Conservation (phyloP, 306 rosid species). For the Vicia villosa region DNA sequence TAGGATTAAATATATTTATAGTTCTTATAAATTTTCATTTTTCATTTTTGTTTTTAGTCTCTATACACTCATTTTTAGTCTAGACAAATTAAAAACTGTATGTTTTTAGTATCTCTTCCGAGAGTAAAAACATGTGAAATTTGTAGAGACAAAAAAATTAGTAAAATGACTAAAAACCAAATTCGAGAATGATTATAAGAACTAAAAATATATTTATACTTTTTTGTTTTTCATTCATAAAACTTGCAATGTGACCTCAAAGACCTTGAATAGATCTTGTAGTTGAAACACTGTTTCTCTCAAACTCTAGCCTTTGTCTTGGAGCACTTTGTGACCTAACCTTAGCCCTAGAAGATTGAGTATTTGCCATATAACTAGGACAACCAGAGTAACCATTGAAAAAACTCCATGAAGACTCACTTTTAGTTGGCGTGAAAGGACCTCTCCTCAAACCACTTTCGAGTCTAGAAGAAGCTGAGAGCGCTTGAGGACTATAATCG, state of each 20-base stretch:
- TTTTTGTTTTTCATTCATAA: neutral
- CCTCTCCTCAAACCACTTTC: slow-evolving; percentile 64
- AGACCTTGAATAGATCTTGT: slow-evolving; percentile 49
- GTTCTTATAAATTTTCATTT: neutral
- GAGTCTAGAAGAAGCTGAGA: slow-evolving; percentile 62
- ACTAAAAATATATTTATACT: neutral
- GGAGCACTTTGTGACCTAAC: slow-evolving; percentile 95
- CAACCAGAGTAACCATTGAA: slow-evolving; percentile 55
- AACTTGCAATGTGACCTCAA: slow-evolving; percentile 53
- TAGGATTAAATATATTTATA: neutral
- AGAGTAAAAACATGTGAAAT: neutral
- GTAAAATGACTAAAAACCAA: neutral
- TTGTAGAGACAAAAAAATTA: neutral
- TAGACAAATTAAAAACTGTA: neutral
- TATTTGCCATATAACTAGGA: slow-evolving; percentile 92
- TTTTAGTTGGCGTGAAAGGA: slow-evolving; percentile 73
- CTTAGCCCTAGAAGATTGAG: slow-evolving; percentile 85
- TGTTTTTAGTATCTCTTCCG: neutral
- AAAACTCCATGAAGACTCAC: slow-evolving; percentile 74
- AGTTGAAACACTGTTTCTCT: slow-evolving; percentile 45
- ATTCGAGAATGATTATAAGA: neutral
- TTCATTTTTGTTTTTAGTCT: neutral
- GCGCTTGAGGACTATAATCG: slow-evolving; percentile 68
- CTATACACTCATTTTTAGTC: neutral
- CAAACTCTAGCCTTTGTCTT: slow-evolving; percentile 82